Percentiles rank a stretch among this genome's conserved stretches.
These are phyloP conservation scores for Puccinellia tenuiflora DNA, from an alignment of 176 grass and related monocot genomes.

Conservation along the genomic window DNA sequence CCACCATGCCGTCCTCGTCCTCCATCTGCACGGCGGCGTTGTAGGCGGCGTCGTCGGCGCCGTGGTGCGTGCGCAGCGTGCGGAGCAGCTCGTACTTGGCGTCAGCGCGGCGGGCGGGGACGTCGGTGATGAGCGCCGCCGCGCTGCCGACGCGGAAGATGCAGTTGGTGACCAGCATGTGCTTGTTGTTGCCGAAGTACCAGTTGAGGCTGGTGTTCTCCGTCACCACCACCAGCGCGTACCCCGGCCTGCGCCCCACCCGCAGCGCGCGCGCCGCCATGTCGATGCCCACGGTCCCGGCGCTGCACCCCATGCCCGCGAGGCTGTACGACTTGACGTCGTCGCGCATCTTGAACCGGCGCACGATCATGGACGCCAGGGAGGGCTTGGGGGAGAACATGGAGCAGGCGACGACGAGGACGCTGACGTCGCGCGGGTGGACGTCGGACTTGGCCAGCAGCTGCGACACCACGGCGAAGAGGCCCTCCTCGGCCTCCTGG, in stretches of 20 bases:
- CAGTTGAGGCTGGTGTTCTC: conserved; percentile 84
- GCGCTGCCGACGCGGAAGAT: conserved; percentile 80
- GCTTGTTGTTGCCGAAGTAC: conserved; percentile 89
- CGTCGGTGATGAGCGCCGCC: conserved; percentile 61
- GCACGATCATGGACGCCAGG: conserved; percentile 48
- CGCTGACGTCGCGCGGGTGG: conserved; percentile 15
- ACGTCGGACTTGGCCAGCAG: conserved; percentile 65
- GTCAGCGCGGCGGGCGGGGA: conserved; percentile 20
- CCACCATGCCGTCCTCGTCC: conserved; percentile 64
- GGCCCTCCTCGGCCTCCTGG: conserved; percentile 69
- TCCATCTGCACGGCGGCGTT: conserved; percentile 70
- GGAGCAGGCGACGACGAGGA: conserved; percentile 72
- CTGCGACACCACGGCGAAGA: conserved; percentile 46
- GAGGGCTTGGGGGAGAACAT: conserved; percentile 68
- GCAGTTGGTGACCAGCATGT: conserved; percentile 95
- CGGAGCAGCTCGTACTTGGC: conserved; percentile 76
- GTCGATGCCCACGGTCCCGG: conserved; percentile 52
- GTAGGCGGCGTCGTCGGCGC: conserved; percentile 56
- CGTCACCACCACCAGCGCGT: conserved; percentile 81
- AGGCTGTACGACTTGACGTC: conserved; percentile 58
- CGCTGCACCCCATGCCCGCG: conserved; percentile 85
- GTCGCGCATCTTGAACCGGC: conserved; percentile 31
- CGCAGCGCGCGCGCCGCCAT: conserved; percentile 54
- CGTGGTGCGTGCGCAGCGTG: conserved; percentile 78
- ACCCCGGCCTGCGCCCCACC: not conserved